These are phyloP conservation scores for Eucalyptus tenuipes DNA, from an alignment of 345 rosid genomes.

Conservation along the genomic window DNA sequence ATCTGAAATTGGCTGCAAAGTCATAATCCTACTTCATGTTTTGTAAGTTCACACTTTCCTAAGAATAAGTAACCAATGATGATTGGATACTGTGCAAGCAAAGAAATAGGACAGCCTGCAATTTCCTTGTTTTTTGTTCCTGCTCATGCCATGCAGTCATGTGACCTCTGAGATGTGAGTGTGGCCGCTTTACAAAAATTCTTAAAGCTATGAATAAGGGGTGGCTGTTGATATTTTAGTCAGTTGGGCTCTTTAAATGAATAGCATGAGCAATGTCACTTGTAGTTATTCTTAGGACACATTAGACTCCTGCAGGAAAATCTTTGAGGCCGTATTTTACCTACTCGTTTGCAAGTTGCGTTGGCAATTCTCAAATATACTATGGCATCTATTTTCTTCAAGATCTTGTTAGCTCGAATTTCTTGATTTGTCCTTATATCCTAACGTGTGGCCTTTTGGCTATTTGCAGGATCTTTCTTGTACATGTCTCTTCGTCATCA, in stretches of 20 bases:
- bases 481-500: slow-evolving; percentile 19
- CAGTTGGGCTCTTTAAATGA: neutral
- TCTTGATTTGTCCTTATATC: neutral
- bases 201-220: neutral
- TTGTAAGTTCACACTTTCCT: neutral
- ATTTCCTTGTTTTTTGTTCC: neutral
- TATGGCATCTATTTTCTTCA: neutral
- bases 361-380: neutral
- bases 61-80: neutral
- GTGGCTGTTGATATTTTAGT: neutral
- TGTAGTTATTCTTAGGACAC: neutral
- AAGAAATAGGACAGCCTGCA: neutral
- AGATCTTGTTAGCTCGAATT: neutral
- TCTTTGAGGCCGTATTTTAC: neutral
- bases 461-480: slow-evolving; percentile 26
- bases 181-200: neutral
- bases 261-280: neutral
- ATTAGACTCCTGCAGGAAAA: neutral
- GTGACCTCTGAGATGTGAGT: neutral
- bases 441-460: neutral
- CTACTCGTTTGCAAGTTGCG: neutral
- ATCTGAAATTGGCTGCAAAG: neutral
- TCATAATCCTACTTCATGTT: neutral
- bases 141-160: neutral
- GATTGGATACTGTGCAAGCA: neutral